These are phyloP conservation scores for Babesia bigemina DNA, from an alignment of 169 alveolate genomes.

Conservation along the genomic window DNA sequence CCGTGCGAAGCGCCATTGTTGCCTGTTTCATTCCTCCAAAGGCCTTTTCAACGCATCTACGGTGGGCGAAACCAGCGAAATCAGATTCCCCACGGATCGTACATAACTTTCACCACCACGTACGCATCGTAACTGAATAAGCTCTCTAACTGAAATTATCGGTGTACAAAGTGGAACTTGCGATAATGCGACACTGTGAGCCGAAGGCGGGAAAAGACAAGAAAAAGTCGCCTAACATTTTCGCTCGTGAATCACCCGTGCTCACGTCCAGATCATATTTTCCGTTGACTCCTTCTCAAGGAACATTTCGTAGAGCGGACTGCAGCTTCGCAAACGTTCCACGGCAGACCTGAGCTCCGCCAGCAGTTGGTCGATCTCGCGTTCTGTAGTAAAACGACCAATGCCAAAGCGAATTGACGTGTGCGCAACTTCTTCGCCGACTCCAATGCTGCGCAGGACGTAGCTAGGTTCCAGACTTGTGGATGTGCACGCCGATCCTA, in stretches of 20 bases:
- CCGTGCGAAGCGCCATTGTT: no score
- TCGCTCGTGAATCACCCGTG: neutral
- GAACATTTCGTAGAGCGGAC: conserved; percentile 91
- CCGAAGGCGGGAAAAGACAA: neutral
- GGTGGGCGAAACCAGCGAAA: no score
- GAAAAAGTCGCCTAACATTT: neutral
- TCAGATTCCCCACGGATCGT: no score
- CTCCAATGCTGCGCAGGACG: conserved; percentile 95
- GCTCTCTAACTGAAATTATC: no score
- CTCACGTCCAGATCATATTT: conserved; percentile 63
- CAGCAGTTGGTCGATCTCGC: conserved; percentile 88
- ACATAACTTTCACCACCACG: no score
- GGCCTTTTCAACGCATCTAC: no score
- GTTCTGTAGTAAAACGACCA: conserved; percentile 95
- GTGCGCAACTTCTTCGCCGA: conserved; percentile 96
- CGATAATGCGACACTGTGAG: conserved; percentile 2
- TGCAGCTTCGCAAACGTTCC: conserved; percentile 82
- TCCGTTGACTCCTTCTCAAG: conserved; percentile 68
- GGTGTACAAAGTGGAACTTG: no score
- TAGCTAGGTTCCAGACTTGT: conserved; percentile 89
- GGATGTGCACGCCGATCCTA: conserved; percentile 92
- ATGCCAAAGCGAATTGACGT: conserved; percentile 96
- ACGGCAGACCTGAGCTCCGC: conserved; percentile 81
- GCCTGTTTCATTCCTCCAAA: no score
- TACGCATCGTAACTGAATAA: no score